phyloP scores from a whole-genome alignment of 1,284 basidiomycete species.

The Cryptococcus neoformans region DNA sequence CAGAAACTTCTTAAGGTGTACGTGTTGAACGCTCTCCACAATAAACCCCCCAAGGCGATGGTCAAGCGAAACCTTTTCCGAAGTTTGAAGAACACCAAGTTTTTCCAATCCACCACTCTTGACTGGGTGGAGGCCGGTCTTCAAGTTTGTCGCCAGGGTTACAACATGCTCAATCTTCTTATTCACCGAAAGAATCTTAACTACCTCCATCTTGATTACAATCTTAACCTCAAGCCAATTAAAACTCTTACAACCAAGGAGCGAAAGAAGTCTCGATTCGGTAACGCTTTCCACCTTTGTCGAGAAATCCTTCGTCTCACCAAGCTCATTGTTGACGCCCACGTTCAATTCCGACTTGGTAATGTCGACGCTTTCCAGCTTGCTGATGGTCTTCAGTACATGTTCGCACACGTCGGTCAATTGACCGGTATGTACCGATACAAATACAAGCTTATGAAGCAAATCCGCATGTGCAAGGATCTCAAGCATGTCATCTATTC shows the following conservation, averaged over 20 bases:
- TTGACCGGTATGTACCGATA: conserved; percentile 97
- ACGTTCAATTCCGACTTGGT: conserved; percentile 97
- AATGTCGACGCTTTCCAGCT: conserved; percentile 99
- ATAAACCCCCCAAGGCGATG: conserved; percentile 89
- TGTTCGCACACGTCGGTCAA: conserved; percentile 96
- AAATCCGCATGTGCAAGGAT: conserved; percentile 99
- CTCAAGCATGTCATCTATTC: conserved; percentile 84
- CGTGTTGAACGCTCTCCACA: conserved; percentile 91
- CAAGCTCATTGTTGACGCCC: conserved; percentile 97
- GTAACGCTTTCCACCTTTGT: conserved; percentile 96
- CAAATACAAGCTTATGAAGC: conserved; percentile 91
- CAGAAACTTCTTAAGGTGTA: conserved; percentile 97
- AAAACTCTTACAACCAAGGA: conserved; percentile 99
- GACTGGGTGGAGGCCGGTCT: conserved; percentile 99
- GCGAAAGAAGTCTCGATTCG: conserved; percentile 99
- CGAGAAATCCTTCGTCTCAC: conserved; percentile 97
- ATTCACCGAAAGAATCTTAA: conserved; percentile 99
- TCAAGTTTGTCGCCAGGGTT: conserved; percentile 97
- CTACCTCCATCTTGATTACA: conserved; percentile 61
- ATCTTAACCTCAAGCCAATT: conserved; percentile 72
- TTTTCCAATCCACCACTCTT: conserved; percentile 96
- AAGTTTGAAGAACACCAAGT: conserved; percentile 96
- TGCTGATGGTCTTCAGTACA: conserved; percentile 97
- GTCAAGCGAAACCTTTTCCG: conserved; percentile 96
- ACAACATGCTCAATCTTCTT: conserved; percentile 98